phyloP scores from a whole-genome alignment of 352 stramenopile species.

The Thalassiosira livingstoniorum region DNA sequence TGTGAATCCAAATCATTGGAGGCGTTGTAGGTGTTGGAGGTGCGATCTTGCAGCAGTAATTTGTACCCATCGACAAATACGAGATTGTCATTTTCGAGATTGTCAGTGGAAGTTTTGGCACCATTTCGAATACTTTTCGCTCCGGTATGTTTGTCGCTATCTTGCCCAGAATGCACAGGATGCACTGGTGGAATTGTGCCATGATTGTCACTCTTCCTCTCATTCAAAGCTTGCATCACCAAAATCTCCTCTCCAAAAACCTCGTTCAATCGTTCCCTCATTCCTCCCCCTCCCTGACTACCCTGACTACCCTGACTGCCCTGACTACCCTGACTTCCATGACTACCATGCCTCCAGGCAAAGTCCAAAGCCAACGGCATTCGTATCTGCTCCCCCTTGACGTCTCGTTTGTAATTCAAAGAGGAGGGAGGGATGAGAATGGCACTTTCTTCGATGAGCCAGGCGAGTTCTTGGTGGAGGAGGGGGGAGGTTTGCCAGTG shows the following conservation, averaged over 20 bases:
- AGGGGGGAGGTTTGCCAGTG: conserved; percentile 7
- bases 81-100: background rate
- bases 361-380: conserved; percentile 25
- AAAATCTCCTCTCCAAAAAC: too few species aligned
- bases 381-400: background rate
- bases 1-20: background rate
- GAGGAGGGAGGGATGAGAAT: conserved; percentile 19
- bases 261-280: too few species aligned
- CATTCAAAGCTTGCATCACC: too few species aligned
- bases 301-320: too few species aligned
- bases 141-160: background rate
- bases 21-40: background rate
- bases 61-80: background rate
- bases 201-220: too few species aligned
- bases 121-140: background rate
- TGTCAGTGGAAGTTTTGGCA: background rate
- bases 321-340: background rate
- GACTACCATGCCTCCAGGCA: conserved; percentile 33
- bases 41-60: background rate
- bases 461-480: conserved; percentile 38
- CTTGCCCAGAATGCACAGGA: background rate
- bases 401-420: background rate
- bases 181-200: too few species aligned
- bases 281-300: too few species aligned
- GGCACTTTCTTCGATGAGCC: conserved; percentile 44